Evolutionary conservation across 1,284 basidiomycete genomes (phyloP), one percentile per base, ranked within the genome.

Genomic region (Rhodotorula sp.): DNA sequence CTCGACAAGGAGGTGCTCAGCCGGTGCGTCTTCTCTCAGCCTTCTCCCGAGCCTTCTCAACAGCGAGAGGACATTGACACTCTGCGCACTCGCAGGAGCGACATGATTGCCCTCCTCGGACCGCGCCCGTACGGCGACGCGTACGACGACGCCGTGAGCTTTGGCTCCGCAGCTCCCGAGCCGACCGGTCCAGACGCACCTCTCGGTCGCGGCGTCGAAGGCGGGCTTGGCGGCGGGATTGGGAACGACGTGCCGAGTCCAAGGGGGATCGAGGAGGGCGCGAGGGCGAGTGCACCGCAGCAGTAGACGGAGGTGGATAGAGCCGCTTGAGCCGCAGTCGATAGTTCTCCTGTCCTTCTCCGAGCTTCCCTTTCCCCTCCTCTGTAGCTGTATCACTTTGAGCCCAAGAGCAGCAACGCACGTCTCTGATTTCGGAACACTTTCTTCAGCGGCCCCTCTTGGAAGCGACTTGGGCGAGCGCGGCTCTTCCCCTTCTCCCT

Each of bases 1-100:
- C 84, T 99, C 29, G 88, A 94, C 82, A 96, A 94, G 84, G 96
- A 99, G 82, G 92, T 98, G 36, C 90, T 99, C 72, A 96, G 92
- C 60, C 88, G 88, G 90, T 91, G 80, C 61, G 84, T 82, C 48
- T 27, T 8, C 15, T 34, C 27, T 0, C 17, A 9, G 2, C n/a
- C 7, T 36, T 64, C 3, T 21, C 39, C 37, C 21, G 21, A 5
- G 5, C 41, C 50, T 1, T 48, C n/a, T 7, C 27, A 6, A 25
- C 37, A 25, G 21, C 58, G 19, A 10, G 34, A 2, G 25, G 4
- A 19, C 19, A 17, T 25, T 56, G 55, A 56, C 55, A 36, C n/a
- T 25, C 19, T 29, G 13, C 29, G 9, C 39, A 63, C 15, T 27
- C 27, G 37, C 75, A 88, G 88, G 54, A 90, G 92, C 85, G 91